Base-by-base conservation (phyloP, 176 grass and related monocot species). In the Bonia amplexicaulis region DNA sequence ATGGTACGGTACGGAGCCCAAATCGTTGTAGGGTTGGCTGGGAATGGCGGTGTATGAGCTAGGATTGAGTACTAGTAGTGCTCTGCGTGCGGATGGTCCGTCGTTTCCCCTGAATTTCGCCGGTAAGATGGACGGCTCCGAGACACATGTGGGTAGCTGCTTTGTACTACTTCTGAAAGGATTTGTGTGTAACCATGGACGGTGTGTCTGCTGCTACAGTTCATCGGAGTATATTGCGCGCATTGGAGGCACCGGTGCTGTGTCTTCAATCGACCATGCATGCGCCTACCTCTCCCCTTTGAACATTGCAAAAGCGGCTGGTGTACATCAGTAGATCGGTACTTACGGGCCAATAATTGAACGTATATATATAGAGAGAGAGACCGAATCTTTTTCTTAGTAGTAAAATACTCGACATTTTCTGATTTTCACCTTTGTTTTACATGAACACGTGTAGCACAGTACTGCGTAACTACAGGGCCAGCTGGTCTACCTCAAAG, bases 401-500 rank as follows among this genome's bases (percentile, higher is more conserved):
- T 59, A 59, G 8, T 59, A 22, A 59, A 12, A 61, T 61, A 25
- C 59, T 51, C 6, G 23, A 49, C 12, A 22, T 48, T 12, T 44
- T 39, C 33, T 20, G 17, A 15, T 19, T 12, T 59, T 42, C 51
- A 31, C 51, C 27, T 6, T 29, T 15, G 14, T 69, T 62, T 62
- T 19, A 45, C 49, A 25, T 17, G 17, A 61, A 4, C 79, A 48
- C 49, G 39, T 55, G 25, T 9, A 57, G 77, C 23, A n/a, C n/a
- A 13, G 17, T 19, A 27, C 27, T 26, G 51, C 58, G 57, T 25
- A 16, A 46, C 70, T 9, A 37, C 55, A 78, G 78, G 79, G 26
- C 49, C 79, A 59, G 62, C 39, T 48, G 84, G 62, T 76, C 78
- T 59, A 81, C 78, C 65, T 71, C 78, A 87, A 68, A 58, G 37